Evolutionary conservation across 768 basidiomycete species (phyloP).

Genomic region (Tricholoma sp.): DNA sequence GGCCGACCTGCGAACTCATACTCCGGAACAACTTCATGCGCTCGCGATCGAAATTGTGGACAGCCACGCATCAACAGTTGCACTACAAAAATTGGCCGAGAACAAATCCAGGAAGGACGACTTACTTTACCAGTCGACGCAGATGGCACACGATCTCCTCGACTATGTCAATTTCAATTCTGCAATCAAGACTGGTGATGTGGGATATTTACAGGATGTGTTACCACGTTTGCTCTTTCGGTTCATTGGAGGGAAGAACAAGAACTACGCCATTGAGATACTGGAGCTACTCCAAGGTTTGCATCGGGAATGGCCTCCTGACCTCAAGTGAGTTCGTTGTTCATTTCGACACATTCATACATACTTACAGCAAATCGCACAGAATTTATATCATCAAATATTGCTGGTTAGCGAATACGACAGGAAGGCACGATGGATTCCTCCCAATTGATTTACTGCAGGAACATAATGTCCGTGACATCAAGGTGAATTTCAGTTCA

Average conservation of each 20-base stretch:
- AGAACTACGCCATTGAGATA: neutral
- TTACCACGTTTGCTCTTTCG: conserved; percentile 26
- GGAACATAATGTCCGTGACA: no score
- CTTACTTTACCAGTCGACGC: conserved; percentile 18
- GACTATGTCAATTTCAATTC: conserved; percentile 29
- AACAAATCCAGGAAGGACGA: conserved; percentile 20
- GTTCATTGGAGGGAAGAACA: conserved; percentile 17
- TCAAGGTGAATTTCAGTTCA: no score
- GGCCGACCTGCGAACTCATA: conserved; percentile 16
- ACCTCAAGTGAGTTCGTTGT: neutral
- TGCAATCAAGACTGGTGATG: conserved; percentile 32
- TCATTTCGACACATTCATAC: neutral
- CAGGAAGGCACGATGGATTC: no score
- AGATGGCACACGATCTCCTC: conserved; percentile 31
- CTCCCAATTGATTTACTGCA: no score
- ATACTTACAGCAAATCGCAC: neutral
- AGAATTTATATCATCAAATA: no score
- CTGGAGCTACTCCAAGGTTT: neutral
- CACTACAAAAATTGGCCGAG: conserved; percentile 13
- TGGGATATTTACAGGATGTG: conserved; percentile 27
- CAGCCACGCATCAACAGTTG: conserved; percentile 24
- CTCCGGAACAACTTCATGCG: conserved; percentile 20
- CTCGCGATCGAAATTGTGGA: conserved; percentile 23
- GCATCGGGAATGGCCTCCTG: neutral
- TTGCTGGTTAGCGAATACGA: no score